phyloP scores from a whole-genome alignment of 1,284 basidiomycete genomes.

The Malassezia nana region DNA sequence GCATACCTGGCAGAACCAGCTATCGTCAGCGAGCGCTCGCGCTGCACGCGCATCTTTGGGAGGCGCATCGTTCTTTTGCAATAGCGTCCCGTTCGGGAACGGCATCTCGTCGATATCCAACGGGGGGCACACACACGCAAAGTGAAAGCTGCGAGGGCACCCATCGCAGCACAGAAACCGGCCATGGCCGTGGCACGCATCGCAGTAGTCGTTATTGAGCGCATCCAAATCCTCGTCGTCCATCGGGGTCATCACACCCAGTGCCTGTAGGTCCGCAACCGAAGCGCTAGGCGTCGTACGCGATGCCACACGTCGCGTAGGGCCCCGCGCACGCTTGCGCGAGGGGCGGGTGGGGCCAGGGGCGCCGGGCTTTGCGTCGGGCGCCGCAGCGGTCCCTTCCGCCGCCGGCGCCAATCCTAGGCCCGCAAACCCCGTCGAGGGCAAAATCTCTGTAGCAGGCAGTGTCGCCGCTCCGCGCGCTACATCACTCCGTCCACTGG shows the following conservation, averaged over 20 bases:
- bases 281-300: no score
- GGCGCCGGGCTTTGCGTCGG: neutral
- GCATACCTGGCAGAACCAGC: conserved; percentile 83
- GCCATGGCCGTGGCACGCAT: conserved; percentile 64
- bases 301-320: neutral
- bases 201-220: conserved; percentile 85
- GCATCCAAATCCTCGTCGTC: conserved; percentile 12
- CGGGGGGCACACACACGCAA: conserved; percentile 90
- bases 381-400: neutral
- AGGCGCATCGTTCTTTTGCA: conserved; percentile 12
- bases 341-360: neutral
- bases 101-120: conserved; percentile 74
- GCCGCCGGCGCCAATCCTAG: neutral
- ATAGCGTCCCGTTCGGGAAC: conserved; percentile 26
- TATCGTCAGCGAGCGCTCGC: conserved; percentile 16
- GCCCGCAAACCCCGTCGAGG: conserved; percentile 1
- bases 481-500: neutral
- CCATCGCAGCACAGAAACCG: conserved; percentile 82
- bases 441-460: conserved; percentile 6
- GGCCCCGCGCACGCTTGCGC: conserved; percentile 1
- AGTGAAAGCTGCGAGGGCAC: conserved; percentile 88
- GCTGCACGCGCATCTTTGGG: conserved; percentile 6
- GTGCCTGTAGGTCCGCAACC: neutral
- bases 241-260: neutral
- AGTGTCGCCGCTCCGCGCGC: neutral